Evolutionary conservation across 805 yeast species (phyloP).

Genomic region (Teunomyces panamensis): DNA sequence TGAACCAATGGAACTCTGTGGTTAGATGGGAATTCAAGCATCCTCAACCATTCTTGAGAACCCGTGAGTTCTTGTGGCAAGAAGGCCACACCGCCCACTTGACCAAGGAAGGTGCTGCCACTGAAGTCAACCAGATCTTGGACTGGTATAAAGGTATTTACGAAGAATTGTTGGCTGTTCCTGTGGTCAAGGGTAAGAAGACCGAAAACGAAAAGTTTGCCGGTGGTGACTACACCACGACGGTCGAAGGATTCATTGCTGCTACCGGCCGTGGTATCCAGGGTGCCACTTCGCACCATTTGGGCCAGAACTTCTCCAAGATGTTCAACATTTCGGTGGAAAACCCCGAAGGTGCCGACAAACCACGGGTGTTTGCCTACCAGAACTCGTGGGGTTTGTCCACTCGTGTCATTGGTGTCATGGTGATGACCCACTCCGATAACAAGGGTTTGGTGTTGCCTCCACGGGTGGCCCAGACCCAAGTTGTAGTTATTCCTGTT

Average conservation of each 20-base stretch:
- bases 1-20: constrained; percentile 99
- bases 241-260: constrained; percentile 95
- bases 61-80: constrained; percentile 99
- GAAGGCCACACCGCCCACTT: constrained; percentile 99
- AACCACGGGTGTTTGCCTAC: constrained; percentile 83
- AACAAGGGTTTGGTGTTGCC: constrained; percentile 98
- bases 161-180: constrained; percentile 92
- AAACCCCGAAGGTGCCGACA: constrained; percentile 87
- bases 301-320: constrained; percentile 97
- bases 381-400: constrained; percentile 99
- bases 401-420: constrained; percentile 97
- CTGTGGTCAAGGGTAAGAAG: constrained; percentile 91
- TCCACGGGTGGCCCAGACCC: constrained; percentile 92
- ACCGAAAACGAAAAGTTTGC: constrained; percentile 98
- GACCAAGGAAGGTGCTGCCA: constrained; percentile 73
- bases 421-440: constrained; percentile 98
- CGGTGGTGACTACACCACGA: constrained; percentile 94
- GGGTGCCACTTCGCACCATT: constrained; percentile 97
- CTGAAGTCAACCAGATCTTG: constrained; percentile 82
- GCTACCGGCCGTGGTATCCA: constrained; percentile 99
- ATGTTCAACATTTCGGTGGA: constrained; percentile 97
- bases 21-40: constrained; percentile 99
- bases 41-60: constrained; percentile 98
- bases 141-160: constrained; percentile 83
- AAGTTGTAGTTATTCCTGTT: constrained; percentile 90